Conservation (phyloP, 768 basidiomycete species). For the Podaxis carcinomalis region DNA sequence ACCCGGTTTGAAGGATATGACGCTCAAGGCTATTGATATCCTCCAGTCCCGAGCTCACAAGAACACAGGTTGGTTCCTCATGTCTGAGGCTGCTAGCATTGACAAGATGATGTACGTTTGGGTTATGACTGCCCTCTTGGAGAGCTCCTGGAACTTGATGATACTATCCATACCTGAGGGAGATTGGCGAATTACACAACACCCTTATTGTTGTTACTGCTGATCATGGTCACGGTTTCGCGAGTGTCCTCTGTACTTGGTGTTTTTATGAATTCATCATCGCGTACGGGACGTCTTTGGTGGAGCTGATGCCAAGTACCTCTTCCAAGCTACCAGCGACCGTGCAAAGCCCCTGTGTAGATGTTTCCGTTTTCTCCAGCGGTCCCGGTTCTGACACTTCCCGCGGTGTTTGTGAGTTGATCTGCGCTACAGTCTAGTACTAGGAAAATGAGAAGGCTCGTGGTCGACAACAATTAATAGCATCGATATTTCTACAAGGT, state of each 20-base stretch:
- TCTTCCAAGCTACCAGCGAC: slow-evolving; percentile 27
- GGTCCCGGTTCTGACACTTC: slow-evolving; percentile 37
- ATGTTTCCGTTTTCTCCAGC: slow-evolving; percentile 41
- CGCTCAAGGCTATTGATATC: slow-evolving; percentile 40
- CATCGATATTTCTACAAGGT: slow-evolving; percentile 38
- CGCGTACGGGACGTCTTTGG: slow-evolving; percentile 34
- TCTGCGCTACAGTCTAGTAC: not conserved
- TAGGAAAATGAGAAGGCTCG: not conserved
- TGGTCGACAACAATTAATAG: slow-evolving; percentile 30
- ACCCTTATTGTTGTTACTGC: slow-evolving; percentile 42
- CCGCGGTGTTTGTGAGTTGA: slow-evolving; percentile 36
- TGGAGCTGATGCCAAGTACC: slow-evolving; percentile 34
- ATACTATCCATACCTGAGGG: slow-evolving; percentile 38
- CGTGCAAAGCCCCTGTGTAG: slow-evolving; percentile 25
- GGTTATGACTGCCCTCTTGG: slow-evolving; percentile 43
- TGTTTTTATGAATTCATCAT: not conserved
- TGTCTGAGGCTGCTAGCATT: slow-evolving; percentile 42
- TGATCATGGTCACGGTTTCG: slow-evolving; percentile 44
- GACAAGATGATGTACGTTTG: slow-evolving; percentile 46
- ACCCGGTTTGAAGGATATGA: slow-evolving; percentile 44
- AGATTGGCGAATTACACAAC: slow-evolving; percentile 37
- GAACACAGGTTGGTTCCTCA: slow-evolving; percentile 40
- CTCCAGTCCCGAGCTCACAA: slow-evolving; percentile 34
- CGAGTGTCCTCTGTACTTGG: slow-evolving; percentile 14
- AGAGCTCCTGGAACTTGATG: slow-evolving; percentile 39